Evolutionary conservation across 148 eudicot genomes (phyloP), one percentile per base, ranked within the genome.

Genomic region (Camellia japonica): DNA sequence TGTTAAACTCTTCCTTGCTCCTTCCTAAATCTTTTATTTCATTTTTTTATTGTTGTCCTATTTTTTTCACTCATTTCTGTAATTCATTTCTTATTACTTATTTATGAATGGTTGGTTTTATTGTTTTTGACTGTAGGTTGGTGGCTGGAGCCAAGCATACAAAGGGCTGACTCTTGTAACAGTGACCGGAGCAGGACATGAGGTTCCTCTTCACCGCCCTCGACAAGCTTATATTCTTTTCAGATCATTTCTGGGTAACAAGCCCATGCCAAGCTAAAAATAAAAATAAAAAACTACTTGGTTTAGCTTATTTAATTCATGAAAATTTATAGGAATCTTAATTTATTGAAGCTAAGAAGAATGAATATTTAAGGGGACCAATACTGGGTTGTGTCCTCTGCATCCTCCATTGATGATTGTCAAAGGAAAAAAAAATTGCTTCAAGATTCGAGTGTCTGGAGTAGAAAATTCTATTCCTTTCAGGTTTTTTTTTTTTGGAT

Each of bases 141-240:
- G 90, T 67, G 97, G 97, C 16, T 96, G 99, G 99, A 96, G 95
- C 86, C 99, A 96, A 91, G 84, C 87, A 20, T 96, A 96, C 89
- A 72, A 90, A 64, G 97, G 95, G 18, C 80, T 93, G 74, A 93
- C 97, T 10, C 80, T 90, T 16, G 98, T 96, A 76, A 92, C 99
- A 19, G 90, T 96, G 0, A 90, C 91, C 0, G 97, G 97, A 85
- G 98, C 97, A 70, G 99, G 99, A 52, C 99, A 96, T 71, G 97
- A 93, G 85, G 99, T 96, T 69, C 99, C 99, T 4, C 90, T 93
- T 74, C 95, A 89, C 85, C 92, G 91, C 71, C 99, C 99, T 80
- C 89, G 97, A 77, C 99, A 90, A 80, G 93, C 98, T 78, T 91
- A 89, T 72, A 90, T 89, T 75, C 95, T 96, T 77, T 88, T 93